These are phyloP conservation scores for Cutaneotrichosporon daszewskae DNA, from an alignment of 1,284 basidiomycete genomes.

Conservation along the genomic window DNA sequence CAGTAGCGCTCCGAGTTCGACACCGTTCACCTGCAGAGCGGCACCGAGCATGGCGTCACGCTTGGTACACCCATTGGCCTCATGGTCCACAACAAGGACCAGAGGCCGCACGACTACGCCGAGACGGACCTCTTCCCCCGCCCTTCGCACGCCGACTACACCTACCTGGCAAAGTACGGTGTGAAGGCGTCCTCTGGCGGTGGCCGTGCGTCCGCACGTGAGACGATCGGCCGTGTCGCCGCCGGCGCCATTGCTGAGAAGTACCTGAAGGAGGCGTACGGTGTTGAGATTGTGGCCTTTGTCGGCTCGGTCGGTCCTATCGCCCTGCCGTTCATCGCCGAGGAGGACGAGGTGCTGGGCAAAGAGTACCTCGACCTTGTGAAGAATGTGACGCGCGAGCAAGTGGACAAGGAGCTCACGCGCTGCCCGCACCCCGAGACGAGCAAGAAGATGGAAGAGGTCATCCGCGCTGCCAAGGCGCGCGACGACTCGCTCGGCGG, in stretches of 20 bases:
- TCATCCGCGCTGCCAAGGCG: conserved; percentile 88
- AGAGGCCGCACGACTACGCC: conserved; percentile 95
- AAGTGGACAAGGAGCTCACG: conserved; percentile 82
- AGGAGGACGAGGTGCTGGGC: conserved; percentile 70
- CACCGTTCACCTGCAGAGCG: conserved; percentile 87
- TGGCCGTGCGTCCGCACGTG: conserved; percentile 86
- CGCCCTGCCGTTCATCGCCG: conserved; percentile 61
- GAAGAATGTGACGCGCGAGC: conserved; percentile 70
- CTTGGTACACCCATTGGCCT: conserved; percentile 96
- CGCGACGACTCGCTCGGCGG: conserved; percentile 92
- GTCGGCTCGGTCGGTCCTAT: conserved; percentile 94
- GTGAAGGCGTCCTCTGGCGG: conserved; percentile 96
- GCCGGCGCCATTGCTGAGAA: conserved; percentile 97
- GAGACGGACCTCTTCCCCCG: conserved; percentile 97
- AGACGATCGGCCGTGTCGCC: conserved; percentile 96
- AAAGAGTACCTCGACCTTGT: conserved; percentile 80
- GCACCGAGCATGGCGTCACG: conserved; percentile 87
- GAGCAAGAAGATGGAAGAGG: conserved; percentile 83
- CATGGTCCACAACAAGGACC: conserved; percentile 95
- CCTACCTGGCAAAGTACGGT: conserved; percentile 96
- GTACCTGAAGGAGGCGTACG: conserved; percentile 81
- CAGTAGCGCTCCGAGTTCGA: conserved; percentile 94
- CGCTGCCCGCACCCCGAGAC: conserved; percentile 88
- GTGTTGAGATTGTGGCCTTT: conserved; percentile 94
- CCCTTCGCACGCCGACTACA: conserved; percentile 96